phyloP scores from a whole-genome alignment of 2,329 filamentous ascomycete genomes.

The Tolypocladium pustulatum region DNA sequence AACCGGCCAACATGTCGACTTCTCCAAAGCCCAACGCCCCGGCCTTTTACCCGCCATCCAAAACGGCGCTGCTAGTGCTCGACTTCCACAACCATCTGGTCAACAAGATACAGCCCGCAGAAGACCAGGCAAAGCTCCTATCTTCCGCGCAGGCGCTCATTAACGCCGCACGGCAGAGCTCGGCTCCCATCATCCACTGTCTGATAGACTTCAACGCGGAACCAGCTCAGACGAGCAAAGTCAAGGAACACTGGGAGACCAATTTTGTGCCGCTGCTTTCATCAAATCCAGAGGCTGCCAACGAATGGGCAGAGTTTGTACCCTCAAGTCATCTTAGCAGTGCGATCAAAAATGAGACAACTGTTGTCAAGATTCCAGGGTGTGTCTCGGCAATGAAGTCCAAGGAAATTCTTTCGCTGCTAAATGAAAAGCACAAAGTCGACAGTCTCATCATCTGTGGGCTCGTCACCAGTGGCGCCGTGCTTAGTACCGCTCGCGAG shows the following conservation, averaged over 20 bases:
- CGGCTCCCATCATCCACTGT: slow-evolving; percentile 4
- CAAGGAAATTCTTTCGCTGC: background rate
- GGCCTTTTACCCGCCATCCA: slow-evolving; percentile 2
- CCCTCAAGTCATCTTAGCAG: background rate
- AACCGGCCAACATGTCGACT: background rate
- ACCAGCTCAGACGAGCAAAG: slow-evolving; percentile 3
- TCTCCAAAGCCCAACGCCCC: background rate
- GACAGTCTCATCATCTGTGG: slow-evolving; percentile 6
- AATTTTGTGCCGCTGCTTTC: slow-evolving; percentile 3
- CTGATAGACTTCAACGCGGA: slow-evolving; percentile 2
- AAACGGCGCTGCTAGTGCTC: slow-evolving; percentile 6
- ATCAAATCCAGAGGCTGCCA: background rate
- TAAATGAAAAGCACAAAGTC: slow-evolving; percentile 1
- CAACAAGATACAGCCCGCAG: slow-evolving; percentile 3
- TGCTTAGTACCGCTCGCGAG: slow-evolving; percentile 6
- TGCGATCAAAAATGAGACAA: background rate
- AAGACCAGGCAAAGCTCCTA: slow-evolving; percentile 1
- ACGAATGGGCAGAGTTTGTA: background rate
- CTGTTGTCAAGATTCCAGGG: slow-evolving; percentile 1
- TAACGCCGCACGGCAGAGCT: slow-evolving; percentile 2
- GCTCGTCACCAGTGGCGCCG: slow-evolving; percentile 5
- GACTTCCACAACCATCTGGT: slow-evolving; percentile 7
- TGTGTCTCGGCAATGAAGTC: slow-evolving; percentile 5
- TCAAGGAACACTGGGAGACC: slow-evolving; percentile 3
- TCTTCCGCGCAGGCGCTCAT: slow-evolving; percentile 1